A percentile compares a stretch with the other conserved stretches of the same genome.
Evolutionary conservation across 768 basidiomycete species (phyloP).

Genomic region (Cystofilobasidium macerans): DNA sequence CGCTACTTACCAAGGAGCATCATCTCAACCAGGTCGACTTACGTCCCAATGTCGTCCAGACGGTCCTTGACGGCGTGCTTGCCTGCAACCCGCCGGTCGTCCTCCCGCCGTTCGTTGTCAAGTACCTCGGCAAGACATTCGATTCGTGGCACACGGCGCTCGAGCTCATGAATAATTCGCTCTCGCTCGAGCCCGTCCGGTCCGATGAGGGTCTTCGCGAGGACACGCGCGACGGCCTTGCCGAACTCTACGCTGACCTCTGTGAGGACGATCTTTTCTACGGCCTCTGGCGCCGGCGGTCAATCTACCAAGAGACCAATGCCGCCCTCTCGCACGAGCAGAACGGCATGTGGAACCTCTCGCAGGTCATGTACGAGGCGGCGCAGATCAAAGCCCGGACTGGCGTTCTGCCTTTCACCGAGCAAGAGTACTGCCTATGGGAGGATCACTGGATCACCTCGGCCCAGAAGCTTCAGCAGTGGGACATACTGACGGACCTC

Average conservation of each 20-base stretch:
- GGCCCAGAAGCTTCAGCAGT: constrained; percentile 87
- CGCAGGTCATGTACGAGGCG: constrained; percentile 63
- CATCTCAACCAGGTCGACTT: constrained; percentile 77
- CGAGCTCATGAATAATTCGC: constrained; percentile 69
- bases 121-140: constrained; percentile 91
- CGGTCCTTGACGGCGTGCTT: constrained; percentile 70
- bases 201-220: constrained; percentile 71
- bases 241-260: constrained; percentile 89
- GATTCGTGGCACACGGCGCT: constrained; percentile 87
- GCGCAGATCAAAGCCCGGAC: constrained; percentile 76
- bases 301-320: constrained; percentile 68
- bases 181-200: constrained; percentile 56
- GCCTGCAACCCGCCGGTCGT: constrained; percentile 78
- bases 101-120: constrained; percentile 86
- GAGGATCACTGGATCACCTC: constrained; percentile 98
- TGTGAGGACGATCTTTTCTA: constrained; percentile 96
- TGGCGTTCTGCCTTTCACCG: constrained; percentile 76
- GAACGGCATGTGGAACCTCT: constrained; percentile 93
- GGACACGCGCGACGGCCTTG: constrained; percentile 74
- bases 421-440: constrained; percentile 94
- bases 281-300: constrained; percentile 84
- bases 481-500: constrained; percentile 88
- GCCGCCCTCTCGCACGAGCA: constrained; percentile 77
- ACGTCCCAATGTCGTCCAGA: constrained; percentile 85
- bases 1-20: constrained; percentile 82